Evolutionary conservation across 495 filamentous ascomycete species (phyloP).

Genomic region (Neurospora sp.): DNA sequence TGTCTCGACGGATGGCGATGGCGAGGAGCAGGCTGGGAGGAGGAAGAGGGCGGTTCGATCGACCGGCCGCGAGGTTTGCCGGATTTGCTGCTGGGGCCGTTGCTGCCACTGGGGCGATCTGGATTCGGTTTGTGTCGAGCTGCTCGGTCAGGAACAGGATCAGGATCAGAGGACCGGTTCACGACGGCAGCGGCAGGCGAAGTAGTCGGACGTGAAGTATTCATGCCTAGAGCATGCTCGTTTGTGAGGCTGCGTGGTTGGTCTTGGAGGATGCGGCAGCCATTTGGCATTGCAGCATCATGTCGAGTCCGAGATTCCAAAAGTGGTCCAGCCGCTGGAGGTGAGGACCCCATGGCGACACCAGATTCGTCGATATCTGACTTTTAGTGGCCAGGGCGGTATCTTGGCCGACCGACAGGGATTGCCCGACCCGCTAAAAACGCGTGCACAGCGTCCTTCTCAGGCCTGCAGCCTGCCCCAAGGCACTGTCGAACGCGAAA

Average conservation of each 20-base stretch:
- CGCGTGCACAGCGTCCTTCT: not conserved
- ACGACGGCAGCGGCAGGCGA: constrained; percentile 23
- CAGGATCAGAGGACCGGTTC: constrained; percentile 16
- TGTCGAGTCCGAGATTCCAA: constrained; percentile 13
- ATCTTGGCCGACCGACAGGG: constrained; percentile 27
- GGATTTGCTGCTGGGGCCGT: constrained; percentile 3
- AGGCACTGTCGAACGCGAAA: not conserved
- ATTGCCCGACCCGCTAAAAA: constrained; percentile 4
- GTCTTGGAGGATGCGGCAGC: constrained; percentile 18
- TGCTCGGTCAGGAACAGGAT: constrained; percentile 1
- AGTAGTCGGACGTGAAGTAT: constrained; percentile 24
- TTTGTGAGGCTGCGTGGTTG: constrained; percentile 17
- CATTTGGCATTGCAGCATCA: constrained; percentile 27
- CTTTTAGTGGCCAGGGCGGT: constrained; percentile 30
- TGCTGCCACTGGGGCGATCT: not conserved
- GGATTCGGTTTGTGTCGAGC: not conserved
- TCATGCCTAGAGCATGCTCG: constrained; percentile 28
- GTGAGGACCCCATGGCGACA: constrained; percentile 21
- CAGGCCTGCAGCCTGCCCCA: not conserved
- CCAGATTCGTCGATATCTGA: constrained; percentile 23
- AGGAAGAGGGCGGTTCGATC: constrained; percentile 1
- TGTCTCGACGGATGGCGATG: constrained; percentile 16
- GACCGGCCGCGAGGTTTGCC: constrained; percentile 12
- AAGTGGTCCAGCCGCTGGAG: constrained; percentile 7
- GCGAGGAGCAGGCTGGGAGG: constrained; percentile 7